These are phyloP conservation scores for Pleurotus pulmonarius DNA, from an alignment of 768 basidiomycete genomes.

Conservation along the genomic window DNA sequence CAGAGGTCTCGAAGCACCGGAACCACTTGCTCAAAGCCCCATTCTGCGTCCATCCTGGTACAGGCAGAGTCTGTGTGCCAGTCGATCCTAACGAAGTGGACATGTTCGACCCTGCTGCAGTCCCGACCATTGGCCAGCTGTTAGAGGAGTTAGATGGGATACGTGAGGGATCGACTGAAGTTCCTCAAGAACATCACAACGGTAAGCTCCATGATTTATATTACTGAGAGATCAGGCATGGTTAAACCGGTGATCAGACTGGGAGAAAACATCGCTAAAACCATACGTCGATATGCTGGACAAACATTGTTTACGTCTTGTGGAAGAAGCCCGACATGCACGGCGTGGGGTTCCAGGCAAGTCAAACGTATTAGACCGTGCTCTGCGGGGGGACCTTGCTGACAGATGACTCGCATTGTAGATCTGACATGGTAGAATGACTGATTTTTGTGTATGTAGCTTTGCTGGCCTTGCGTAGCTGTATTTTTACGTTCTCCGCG, in stretches of 20 bases:
- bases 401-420: not conserved
- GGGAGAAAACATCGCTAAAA: constrained; percentile 83
- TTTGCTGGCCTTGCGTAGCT: not conserved
- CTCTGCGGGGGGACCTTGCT: not conserved
- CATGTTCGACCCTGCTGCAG: constrained; percentile 76
- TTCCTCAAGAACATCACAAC: not conserved
- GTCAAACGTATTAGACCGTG: not conserved
- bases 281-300: constrained; percentile 91
- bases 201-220: constrained; percentile 26
- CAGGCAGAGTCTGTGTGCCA: constrained; percentile 93
- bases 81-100: constrained; percentile 74
- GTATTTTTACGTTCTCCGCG: no score
- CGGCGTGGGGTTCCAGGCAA: constrained; percentile 33
- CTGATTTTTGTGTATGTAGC: not conserved
- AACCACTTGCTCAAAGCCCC: constrained; percentile 98
- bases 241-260: constrained; percentile 41
- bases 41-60: constrained; percentile 95
- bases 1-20: constrained; percentile 94
- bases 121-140: constrained; percentile 87
- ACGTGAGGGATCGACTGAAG: constrained; percentile 8
- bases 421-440: constrained; percentile 4
- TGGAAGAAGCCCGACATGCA: constrained; percentile 51
- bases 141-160: constrained; percentile 68
- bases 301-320: constrained; percentile 54
- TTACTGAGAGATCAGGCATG: not conserved